Base-by-base conservation (phyloP, 2,329 filamentous ascomycete genomes). In the Fusarium sp. region DNA sequence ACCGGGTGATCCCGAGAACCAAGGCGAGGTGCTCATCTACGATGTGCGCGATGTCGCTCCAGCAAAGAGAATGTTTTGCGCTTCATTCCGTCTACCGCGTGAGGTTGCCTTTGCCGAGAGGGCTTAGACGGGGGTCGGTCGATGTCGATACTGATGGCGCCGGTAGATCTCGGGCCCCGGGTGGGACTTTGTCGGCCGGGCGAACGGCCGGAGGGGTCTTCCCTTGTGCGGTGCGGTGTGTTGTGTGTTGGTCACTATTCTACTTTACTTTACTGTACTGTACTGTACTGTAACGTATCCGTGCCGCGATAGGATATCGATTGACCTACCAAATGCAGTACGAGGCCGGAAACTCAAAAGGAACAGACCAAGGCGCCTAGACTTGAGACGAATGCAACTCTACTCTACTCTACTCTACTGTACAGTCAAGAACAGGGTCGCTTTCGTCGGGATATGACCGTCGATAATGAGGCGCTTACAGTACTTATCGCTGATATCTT, bases 21-120 rank as follows among this genome's bases (percentile, higher is more conserved):
- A 85, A 52, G 83, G 84, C 10, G 82, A 89, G 75, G 83, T 89
- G 41, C 83, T 83, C 1, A 88, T 94, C 70, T 83, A 90, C 66
- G 90, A 93, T 66, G 94, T 98, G 38, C 88, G 96, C 72, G 91
- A 97, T 74, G 96, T 99, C 61, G 93, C 94, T 65, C 96, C 96
- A 10, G 92, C 94, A 78, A 99, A 99, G 86, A 89, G 92, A 79
- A 98, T 98, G 95, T 98, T 95, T 82, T 98, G 96, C 81, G 95
- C 94, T 35, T 97, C 91, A 74, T 98, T 99, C 83, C 89, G 94
- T 70, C 80, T 99, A 67, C 96, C 96, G 5, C 83, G 85, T 38
- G 90, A 93, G 76, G 93, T 98, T 10, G 96, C 95, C 19, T 98
- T 97, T 83, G 86, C 88, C 29, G 71, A 83, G 51, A 79, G 79